phyloP scores from a whole-genome alignment of 768 basidiomycete genomes.

The Lactarius hengduanensis region DNA sequence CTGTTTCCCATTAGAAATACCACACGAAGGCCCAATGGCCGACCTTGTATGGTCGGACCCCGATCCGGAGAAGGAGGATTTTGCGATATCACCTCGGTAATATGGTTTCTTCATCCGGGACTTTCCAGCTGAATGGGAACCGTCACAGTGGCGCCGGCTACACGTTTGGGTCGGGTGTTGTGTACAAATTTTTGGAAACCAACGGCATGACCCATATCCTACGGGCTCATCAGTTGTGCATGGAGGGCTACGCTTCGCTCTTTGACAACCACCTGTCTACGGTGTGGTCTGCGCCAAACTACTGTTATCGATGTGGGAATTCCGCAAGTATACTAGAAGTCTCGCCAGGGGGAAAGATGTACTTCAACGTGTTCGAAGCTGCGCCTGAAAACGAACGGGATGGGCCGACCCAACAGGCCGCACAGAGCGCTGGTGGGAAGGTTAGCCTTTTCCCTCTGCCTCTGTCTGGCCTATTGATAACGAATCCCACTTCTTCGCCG shows the following conservation, averaged over 20 bases:
- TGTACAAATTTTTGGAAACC: conserved; percentile 93
- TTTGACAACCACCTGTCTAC: conserved; percentile 95
- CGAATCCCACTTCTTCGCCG: conserved; percentile 16
- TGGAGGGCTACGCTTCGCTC: conserved; percentile 98
- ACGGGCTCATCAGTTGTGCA: conserved; percentile 97
- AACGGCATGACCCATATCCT: conserved; percentile 98
- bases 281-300: conserved; percentile 98
- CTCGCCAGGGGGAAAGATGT: conserved; percentile 81
- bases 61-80: conserved; percentile 98
- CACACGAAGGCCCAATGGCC: conserved; percentile 99
- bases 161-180: conserved; percentile 97
- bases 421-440: conserved; percentile 70
- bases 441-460: conserved; percentile 41
- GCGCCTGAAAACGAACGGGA: conserved; percentile 97
- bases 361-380: conserved; percentile 98
- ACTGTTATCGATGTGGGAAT: conserved; percentile 98
- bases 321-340: conserved; percentile 96
- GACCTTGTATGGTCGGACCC: conserved; percentile 99
- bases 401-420: conserved; percentile 76
- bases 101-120: conserved; percentile 30
- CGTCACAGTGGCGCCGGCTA: conserved; percentile 87
- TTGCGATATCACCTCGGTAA: conserved; percentile 96
- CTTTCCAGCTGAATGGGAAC: conserved; percentile 17
- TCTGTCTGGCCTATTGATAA: conserved; percentile 7
- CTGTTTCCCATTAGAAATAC: conserved; percentile 70